These are phyloP conservation scores for Uronychia binucleata DNA, from an alignment of 73 alveolate genomes.

Conservation along the genomic window DNA sequence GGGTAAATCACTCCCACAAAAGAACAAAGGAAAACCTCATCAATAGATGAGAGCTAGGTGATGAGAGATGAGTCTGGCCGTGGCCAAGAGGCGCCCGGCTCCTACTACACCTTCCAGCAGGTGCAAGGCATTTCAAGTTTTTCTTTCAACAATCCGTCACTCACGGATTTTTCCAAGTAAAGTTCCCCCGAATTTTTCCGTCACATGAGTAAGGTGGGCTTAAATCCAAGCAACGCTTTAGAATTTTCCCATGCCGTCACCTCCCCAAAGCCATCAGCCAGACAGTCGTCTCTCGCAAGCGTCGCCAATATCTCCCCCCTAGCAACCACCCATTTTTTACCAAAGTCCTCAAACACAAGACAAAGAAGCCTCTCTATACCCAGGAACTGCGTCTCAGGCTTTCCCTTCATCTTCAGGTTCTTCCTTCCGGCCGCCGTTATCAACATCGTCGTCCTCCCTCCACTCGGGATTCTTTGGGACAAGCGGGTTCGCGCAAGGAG, in stretches of 20 bases:
- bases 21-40: not conserved
- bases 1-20: not conserved
- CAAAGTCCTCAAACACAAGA: too few species aligned
- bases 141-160: not conserved
- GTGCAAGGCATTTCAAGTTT: not conserved
- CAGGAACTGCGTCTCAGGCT: too few species aligned
- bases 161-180: not conserved
- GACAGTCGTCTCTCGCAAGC: not conserved
- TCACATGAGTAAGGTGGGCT: not conserved
- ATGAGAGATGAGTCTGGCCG: constrained; percentile 1
- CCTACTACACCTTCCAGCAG: not conserved
- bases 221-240: not conserved
- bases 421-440: too few species aligned
- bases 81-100: not conserved
- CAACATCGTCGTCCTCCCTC: too few species aligned
- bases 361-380: too few species aligned
- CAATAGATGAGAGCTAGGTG: constrained; percentile 2
- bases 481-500: too few species aligned
- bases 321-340: too few species aligned
- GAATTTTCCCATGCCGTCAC: constrained; percentile 1
- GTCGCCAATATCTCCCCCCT: too few species aligned
- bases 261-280: not conserved
- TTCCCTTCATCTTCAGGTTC: too few species aligned
- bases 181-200: not conserved
- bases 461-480: too few species aligned